phyloP scores from a whole-genome alignment of 495 filamentous ascomycete genomes.

The Staphylotrichum longicolle region DNA sequence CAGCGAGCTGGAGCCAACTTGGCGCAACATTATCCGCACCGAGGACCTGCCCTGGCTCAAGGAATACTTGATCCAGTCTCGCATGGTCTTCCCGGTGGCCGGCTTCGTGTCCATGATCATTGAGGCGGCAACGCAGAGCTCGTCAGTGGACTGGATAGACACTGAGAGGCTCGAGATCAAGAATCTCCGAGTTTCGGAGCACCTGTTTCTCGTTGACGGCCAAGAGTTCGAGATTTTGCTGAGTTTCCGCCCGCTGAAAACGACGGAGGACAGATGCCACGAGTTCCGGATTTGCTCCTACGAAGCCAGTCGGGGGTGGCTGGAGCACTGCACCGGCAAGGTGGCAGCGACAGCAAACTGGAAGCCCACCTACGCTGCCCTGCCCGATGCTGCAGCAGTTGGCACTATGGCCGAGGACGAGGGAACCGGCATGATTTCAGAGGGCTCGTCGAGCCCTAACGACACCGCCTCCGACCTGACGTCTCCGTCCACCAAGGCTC shows the following conservation, averaged over 20 bases:
- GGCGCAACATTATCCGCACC: conserved; percentile 49
- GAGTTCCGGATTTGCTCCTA: conserved; percentile 44
- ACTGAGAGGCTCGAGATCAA: conserved; percentile 28
- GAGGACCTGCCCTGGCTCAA: conserved; percentile 49
- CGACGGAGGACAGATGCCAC: neutral
- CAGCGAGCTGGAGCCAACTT: conserved; percentile 45
- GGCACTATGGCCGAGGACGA: no score
- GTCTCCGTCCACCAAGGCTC: neutral
- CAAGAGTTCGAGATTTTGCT: conserved; percentile 33
- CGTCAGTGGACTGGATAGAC: conserved; percentile 30
- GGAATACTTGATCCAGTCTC: conserved; percentile 44
- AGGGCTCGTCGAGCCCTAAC: no score
- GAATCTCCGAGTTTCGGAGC: conserved; percentile 24
- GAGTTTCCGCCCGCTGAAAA: conserved; percentile 27
- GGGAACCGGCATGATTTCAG: no score
- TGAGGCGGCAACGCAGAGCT: conserved; percentile 37
- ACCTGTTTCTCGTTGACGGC: conserved; percentile 30
- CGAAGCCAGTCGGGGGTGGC: conserved; percentile 32
- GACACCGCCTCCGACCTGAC: no score
- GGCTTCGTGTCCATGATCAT: conserved; percentile 50
- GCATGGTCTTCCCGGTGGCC: conserved; percentile 48
- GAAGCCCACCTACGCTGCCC: no score
- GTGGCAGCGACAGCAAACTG: conserved; percentile 35
- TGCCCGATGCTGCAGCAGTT: no score
- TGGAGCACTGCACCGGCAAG: conserved; percentile 37